Conservation (phyloP, 768 basidiomycete genomes). For the Lyophyllum shimeji region DNA sequence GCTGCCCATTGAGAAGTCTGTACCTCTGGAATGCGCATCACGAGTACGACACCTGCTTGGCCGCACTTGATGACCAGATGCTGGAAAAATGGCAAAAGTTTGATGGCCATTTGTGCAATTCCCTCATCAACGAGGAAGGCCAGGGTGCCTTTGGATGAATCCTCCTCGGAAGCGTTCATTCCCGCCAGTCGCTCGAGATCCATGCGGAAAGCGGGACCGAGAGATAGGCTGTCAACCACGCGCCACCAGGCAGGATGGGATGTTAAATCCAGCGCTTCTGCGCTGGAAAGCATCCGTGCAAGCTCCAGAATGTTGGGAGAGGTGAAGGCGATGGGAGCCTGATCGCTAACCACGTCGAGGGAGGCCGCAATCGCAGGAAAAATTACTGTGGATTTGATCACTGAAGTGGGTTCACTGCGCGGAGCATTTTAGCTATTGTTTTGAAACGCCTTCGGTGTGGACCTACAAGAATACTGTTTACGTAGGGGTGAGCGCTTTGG, state of each 20-base stretch:
- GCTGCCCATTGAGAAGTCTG: slow-evolving; percentile 48
- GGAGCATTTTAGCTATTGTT: slow-evolving; percentile 4
- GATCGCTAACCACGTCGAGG: slow-evolving; percentile 20
- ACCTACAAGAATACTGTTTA: slow-evolving; percentile 74
- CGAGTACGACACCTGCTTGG: slow-evolving; percentile 59
- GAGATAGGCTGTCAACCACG: slow-evolving; percentile 57
- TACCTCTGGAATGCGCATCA: slow-evolving; percentile 50
- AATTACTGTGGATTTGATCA: slow-evolving; percentile 74
- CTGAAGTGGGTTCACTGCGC: slow-evolving; percentile 89
- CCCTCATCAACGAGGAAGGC: slow-evolving; percentile 70
- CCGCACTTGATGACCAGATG: slow-evolving; percentile 88
- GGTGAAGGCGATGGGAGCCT: slow-evolving; percentile 62
- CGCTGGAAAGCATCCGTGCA: slow-evolving; percentile 45
- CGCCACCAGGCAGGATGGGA: slow-evolving; percentile 64
- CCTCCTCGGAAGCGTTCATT: slow-evolving; percentile 39
- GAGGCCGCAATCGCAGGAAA: slow-evolving; percentile 57
- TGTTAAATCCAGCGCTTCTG: slow-evolving; percentile 47
- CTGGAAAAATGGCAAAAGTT: slow-evolving; percentile 82
- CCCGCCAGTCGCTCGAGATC: slow-evolving; percentile 64
- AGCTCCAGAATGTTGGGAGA: slow-evolving; percentile 90
- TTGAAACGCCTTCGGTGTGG: not conserved
- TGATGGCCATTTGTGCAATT: slow-evolving; percentile 75
- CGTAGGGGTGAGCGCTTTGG: slow-evolving; percentile 2
- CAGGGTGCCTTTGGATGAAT: slow-evolving; percentile 42
- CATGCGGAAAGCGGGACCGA: slow-evolving; percentile 66